phyloP scores from a whole-genome alignment of 805 yeast species.

The Yarrowia bubula region DNA sequence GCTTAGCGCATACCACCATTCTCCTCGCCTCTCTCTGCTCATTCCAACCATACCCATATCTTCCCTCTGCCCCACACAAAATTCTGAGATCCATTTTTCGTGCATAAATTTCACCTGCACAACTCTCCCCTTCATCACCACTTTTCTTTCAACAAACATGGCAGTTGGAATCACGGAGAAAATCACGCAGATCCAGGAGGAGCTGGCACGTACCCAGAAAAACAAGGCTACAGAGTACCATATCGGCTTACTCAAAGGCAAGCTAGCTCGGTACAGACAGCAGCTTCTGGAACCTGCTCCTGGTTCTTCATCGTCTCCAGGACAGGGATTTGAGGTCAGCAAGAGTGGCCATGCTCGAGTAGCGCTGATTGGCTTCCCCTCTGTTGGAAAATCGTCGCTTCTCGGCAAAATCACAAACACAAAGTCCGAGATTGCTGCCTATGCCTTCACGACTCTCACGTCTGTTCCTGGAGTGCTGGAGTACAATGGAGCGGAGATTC shows the following conservation, averaged over 20 bases:
- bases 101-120: neutral
- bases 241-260: slow-evolving; percentile 89
- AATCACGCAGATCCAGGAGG: slow-evolving; percentile 86
- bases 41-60: neutral
- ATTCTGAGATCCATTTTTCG: neutral
- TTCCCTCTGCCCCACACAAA: neutral
- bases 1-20: too few species aligned
- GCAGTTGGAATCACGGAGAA: slow-evolving; percentile 49
- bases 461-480: slow-evolving; percentile 95
- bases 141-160: neutral
- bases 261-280: slow-evolving; percentile 86
- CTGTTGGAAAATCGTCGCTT: slow-evolving; percentile 94
- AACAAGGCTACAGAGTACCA: slow-evolving; percentile 98
- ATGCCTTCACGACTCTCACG: slow-evolving; percentile 93
- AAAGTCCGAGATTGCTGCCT: slow-evolving; percentile 90
- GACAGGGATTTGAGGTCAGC: slow-evolving; percentile 89
- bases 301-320: slow-evolving; percentile 64
- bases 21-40: too few species aligned
- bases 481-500: slow-evolving; percentile 95
- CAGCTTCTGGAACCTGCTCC: slow-evolving; percentile 89
- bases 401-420: slow-evolving; percentile 88
- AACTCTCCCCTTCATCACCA: neutral
- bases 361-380: slow-evolving; percentile 93
- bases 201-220: slow-evolving; percentile 91
- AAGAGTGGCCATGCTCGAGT: slow-evolving; percentile 97